Evolutionary conservation across 306 rosid genomes (phyloP).

Genomic region (Quercus mongolica): DNA sequence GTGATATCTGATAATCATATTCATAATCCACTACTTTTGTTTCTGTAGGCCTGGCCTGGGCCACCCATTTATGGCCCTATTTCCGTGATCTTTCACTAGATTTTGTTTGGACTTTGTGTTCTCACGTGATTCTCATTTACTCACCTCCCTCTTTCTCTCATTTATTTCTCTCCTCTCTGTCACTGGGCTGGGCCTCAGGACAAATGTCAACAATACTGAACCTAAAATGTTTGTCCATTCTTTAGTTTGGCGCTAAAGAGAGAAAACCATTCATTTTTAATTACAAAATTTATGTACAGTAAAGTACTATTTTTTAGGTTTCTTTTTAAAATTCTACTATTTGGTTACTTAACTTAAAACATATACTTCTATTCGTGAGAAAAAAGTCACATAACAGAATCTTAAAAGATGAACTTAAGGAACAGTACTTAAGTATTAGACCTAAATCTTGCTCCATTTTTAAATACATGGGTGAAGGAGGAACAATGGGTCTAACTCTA

Average conservation of each 20-base stretch:
- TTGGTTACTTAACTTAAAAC: too few relatives aligned
- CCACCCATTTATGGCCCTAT: not conserved
- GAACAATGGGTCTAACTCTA: too few relatives aligned
- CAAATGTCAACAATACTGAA: not conserved
- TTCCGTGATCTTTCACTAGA: conserved; percentile 32
- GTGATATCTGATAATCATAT: conserved; percentile 30
- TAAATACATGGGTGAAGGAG: too few relatives aligned
- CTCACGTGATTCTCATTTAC: conserved; percentile 62
- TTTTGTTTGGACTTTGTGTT: conserved; percentile 52
- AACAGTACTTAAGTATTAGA: too few relatives aligned
- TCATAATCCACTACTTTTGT: conserved; percentile 5
- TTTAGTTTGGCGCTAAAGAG: not conserved
- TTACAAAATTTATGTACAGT: too few relatives aligned
- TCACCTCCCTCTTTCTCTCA: not conserved
- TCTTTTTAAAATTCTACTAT: too few relatives aligned
- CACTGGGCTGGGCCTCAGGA: conserved; percentile 17
- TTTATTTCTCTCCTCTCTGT: conserved; percentile 21
- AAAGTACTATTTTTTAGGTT: too few relatives aligned
- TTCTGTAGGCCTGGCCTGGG: not conserved
- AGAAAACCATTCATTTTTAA: too few relatives aligned
- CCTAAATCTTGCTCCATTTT: too few relatives aligned
- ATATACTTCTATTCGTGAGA: too few relatives aligned
- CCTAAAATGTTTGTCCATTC: not conserved
- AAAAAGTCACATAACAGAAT: too few relatives aligned
- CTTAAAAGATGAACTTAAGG: too few relatives aligned